phyloP scores from a whole-genome alignment of 768 basidiomycete genomes.

The Lentinula aciculospora region DNA sequence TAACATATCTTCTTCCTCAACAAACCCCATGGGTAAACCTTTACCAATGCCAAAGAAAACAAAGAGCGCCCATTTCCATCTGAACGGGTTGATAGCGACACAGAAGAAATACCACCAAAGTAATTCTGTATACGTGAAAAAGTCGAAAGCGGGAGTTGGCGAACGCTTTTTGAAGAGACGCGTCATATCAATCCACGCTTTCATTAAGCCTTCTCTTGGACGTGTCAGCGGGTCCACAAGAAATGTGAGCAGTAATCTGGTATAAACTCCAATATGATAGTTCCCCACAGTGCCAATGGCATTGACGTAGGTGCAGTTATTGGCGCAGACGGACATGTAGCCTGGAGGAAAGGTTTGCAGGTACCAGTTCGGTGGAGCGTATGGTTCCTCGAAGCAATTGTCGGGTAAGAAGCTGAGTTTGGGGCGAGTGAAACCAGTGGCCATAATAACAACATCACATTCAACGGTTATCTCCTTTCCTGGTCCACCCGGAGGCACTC shows the following conservation, averaged over 20 bases:
- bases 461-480: constrained; percentile 26
- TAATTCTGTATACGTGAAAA: constrained; percentile 55
- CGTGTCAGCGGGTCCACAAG: constrained; percentile 40
- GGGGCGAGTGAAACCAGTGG: constrained; percentile 48
- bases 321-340: constrained; percentile 46
- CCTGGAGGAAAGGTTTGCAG: constrained; percentile 51
- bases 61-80: constrained; percentile 9
- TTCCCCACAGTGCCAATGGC: constrained; percentile 32
- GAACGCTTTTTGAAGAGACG: constrained; percentile 38
- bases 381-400: constrained; percentile 45
- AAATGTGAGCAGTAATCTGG: constrained; percentile 42
- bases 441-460: constrained; percentile 45
- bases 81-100: constrained; percentile 7
- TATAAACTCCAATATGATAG: constrained; percentile 53
- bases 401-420: constrained; percentile 37
- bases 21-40: constrained; percentile 3
- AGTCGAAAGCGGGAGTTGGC: constrained; percentile 25
- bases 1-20: constrained; percentile 3
- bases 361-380: constrained; percentile 46
- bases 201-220: constrained; percentile 43
- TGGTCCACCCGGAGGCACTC: constrained; percentile 25
- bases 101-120: constrained; percentile 7
- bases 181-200: constrained; percentile 50
- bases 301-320: constrained; percentile 45
- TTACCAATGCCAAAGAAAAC: constrained; percentile 6